These are phyloP conservation scores for Globisporangium solare DNA, from an alignment of 352 stramenopile genomes.

Conservation along the genomic window DNA sequence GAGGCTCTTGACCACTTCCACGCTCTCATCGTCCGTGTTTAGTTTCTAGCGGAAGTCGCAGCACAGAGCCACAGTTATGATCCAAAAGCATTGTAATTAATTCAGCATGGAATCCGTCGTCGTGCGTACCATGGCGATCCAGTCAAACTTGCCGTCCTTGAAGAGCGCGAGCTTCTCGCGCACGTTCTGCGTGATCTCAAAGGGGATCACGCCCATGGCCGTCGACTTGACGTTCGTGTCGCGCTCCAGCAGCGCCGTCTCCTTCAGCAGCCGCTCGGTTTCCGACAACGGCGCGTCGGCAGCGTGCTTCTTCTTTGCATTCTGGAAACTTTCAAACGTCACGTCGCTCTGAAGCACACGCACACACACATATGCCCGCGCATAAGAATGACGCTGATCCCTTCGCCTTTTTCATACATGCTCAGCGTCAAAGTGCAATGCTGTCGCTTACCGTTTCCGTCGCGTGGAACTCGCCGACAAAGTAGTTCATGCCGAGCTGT, in stretches of 20 bases:
- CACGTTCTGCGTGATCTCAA: constrained; percentile 79
- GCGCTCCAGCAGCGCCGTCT: constrained; percentile 71
- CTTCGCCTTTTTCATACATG: not conserved
- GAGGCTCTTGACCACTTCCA: constrained; percentile 77
- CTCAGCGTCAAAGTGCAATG: too few species aligned
- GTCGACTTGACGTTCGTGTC: constrained; percentile 85
- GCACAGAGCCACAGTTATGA: not conserved
- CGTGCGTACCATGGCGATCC: constrained; percentile 76
- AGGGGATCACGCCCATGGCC: constrained; percentile 87
- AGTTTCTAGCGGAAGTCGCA: constrained; percentile 44
- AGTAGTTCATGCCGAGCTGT: constrained; percentile 88
- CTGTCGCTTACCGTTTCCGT: constrained; percentile 49
- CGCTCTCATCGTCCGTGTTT: constrained; percentile 67
- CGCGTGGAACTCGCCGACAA: constrained; percentile 86
- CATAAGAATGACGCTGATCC: not conserved
- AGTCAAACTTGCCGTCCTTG: constrained; percentile 81
- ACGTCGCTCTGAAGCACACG: constrained; percentile 49
- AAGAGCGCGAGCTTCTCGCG: constrained; percentile 73
- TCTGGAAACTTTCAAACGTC: constrained; percentile 69
- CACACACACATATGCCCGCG: not conserved
- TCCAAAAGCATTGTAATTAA: not conserved
- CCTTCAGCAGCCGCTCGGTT: constrained; percentile 78
- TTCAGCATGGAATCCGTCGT: not conserved
- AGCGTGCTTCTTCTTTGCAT: constrained; percentile 62
- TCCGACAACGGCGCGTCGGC: constrained; percentile 82